These are phyloP conservation scores for Suillus luteus DNA, from an alignment of 768 basidiomycete genomes.

Conservation along the genomic window DNA sequence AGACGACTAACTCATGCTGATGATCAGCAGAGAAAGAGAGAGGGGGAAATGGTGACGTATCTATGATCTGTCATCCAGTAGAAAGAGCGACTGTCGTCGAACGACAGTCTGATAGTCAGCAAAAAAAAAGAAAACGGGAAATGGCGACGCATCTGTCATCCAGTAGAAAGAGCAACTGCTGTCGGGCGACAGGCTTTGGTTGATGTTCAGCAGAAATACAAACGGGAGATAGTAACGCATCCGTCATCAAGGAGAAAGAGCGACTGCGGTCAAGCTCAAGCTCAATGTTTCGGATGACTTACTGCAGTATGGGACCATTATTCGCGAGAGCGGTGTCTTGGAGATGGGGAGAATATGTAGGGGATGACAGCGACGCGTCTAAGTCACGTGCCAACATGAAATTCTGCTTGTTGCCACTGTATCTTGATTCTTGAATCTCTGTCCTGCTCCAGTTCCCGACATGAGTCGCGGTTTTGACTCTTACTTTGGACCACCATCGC, in stretches of 20 bases:
- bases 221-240: not conserved
- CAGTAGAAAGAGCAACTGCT: not conserved
- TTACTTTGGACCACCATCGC: slow-evolving; percentile 66
- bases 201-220: too few relatives aligned
- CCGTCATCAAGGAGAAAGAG: not conserved
- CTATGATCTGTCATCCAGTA: not conserved
- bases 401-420: not conserved
- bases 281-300: too few relatives aligned
- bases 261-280: not conserved
- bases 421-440: not conserved
- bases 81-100: not conserved
- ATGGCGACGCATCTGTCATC: not conserved
- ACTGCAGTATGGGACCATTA: not conserved
- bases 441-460: slow-evolving; percentile 13
- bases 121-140: not conserved
- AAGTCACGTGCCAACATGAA: not conserved
- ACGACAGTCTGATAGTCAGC: not conserved
- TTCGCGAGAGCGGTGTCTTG: not conserved
- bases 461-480: slow-evolving; percentile 44
- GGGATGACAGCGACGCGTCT: not conserved
- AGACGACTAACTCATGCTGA: too few relatives aligned
- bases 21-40: not conserved
- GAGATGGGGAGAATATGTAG: not conserved
- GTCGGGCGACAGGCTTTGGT: too few relatives aligned
- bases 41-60: not conserved